Percentiles rank a stretch among this genome's conserved stretches.
Conservation (phyloP, 768 basidiomycete species). For the Suillus clintonianus region DNA sequence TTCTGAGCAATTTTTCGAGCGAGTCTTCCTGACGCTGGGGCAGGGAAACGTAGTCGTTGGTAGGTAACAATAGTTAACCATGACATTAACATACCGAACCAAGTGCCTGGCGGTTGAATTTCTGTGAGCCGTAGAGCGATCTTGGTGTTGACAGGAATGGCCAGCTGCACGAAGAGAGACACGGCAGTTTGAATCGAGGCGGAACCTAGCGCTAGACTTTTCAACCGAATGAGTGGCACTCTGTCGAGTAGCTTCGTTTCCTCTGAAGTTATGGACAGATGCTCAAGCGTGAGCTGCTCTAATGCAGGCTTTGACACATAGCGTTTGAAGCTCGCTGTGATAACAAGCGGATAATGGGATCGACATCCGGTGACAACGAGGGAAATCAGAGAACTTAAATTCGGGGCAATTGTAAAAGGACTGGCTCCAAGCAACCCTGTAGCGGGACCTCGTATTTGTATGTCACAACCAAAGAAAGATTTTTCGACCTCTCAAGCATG, state of each 20-base stretch:
- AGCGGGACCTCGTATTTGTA: background rate
- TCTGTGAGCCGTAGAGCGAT: background rate
- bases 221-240: background rate
- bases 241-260: background rate
- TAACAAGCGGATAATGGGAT: background rate
- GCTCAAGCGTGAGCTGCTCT: background rate
- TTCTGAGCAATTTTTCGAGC: too few species aligned
- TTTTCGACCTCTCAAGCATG: constrained; percentile 2
- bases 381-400: background rate
- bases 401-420: background rate
- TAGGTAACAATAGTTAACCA: too few species aligned
- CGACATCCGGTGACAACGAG: background rate
- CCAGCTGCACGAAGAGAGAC: background rate
- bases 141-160: background rate
- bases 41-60: too few species aligned
- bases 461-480: background rate
- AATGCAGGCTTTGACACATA: background rate
- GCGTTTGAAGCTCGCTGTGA: background rate
- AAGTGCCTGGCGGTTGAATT: too few species aligned
- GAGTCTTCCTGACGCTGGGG: too few species aligned
- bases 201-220: background rate
- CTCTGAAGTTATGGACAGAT: background rate
- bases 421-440: background rate
- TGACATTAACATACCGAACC: too few species aligned
- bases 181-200: background rate